These are phyloP conservation scores for Cercophora sp. DNA, from an alignment of 495 filamentous ascomycete genomes.

Conservation along the genomic window DNA sequence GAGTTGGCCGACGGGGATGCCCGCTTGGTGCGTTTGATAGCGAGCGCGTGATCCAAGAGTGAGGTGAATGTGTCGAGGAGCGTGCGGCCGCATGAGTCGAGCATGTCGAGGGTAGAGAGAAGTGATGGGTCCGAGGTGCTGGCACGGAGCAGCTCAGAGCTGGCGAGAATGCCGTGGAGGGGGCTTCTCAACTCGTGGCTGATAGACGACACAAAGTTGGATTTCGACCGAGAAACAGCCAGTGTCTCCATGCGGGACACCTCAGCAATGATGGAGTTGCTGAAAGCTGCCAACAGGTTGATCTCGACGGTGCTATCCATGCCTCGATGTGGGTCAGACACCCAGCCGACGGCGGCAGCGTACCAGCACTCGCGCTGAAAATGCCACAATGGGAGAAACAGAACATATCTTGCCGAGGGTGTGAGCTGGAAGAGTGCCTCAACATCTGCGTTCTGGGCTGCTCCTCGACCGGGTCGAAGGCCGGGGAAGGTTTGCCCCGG, in stretches of 20 bases:
- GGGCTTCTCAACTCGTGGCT: slow-evolving; percentile 78
- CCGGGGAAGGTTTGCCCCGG: slow-evolving; percentile 13
- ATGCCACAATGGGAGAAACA: slow-evolving; percentile 66
- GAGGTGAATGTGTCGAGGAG: slow-evolving; percentile 61
- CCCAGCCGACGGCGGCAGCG: slow-evolving; percentile 64
- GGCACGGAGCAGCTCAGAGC: slow-evolving; percentile 64
- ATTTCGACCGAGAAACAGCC: slow-evolving; percentile 50
- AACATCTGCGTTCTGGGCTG: slow-evolving; percentile 13
- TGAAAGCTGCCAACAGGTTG: slow-evolving; percentile 48
- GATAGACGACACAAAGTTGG: slow-evolving; percentile 67
- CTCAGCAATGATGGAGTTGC: slow-evolving; percentile 58
- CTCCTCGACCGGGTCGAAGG: neutral
- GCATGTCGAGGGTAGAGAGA: slow-evolving; percentile 63
- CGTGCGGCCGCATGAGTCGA: slow-evolving; percentile 71
- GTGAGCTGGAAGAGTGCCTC: slow-evolving; percentile 28
- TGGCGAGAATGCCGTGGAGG: slow-evolving; percentile 70
- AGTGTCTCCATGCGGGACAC: slow-evolving; percentile 48
- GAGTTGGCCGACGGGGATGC: slow-evolving; percentile 54
- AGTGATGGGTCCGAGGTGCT: slow-evolving; percentile 51
- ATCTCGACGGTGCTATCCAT: slow-evolving; percentile 46
- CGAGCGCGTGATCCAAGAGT: slow-evolving; percentile 52
- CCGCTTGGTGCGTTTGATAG: slow-evolving; percentile 51
- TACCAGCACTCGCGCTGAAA: slow-evolving; percentile 66
- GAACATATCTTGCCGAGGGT: slow-evolving; percentile 47
- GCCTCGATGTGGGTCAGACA: slow-evolving; percentile 38